Evolutionary conservation across 129 eudicot species (phyloP).

Genomic region (Erigeron canadensis): DNA sequence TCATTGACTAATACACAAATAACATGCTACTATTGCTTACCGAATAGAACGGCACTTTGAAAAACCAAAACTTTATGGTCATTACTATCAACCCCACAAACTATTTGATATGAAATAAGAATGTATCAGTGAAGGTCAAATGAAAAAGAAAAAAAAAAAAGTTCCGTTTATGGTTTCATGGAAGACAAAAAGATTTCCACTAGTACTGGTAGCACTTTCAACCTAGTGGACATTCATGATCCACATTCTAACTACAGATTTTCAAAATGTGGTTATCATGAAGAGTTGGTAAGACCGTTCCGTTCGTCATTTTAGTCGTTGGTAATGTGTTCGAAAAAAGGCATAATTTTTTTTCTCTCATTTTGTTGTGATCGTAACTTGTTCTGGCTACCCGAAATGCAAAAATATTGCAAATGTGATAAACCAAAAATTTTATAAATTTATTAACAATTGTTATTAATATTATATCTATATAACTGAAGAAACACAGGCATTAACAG

Average conservation of each 20-base stretch:
- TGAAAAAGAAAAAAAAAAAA: no score
- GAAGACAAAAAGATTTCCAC: not conserved
- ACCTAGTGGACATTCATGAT: slow-evolving; percentile 18
- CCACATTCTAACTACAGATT: slow-evolving; percentile 8
- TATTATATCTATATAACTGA: slow-evolving; percentile 10
- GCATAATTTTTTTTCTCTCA: not conserved
- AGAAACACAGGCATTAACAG: not conserved
- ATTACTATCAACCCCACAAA: not conserved
- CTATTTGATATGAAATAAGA: slow-evolving; percentile 1
- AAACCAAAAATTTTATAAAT: not conserved
- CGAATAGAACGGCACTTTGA: not conserved
- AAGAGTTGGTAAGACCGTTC: not conserved
- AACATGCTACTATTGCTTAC: slow-evolving; percentile 9
- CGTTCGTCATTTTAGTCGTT: not conserved
- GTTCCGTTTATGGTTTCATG: not conserved
- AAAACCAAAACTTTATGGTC: not conserved
- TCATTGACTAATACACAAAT: not conserved
- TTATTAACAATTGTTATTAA: not conserved
- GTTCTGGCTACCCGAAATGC: no score
- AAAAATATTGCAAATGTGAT: not conserved
- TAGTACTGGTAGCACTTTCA: not conserved
- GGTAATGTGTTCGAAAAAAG: not conserved
- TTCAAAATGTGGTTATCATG: not conserved
- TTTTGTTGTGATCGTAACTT: not conserved
- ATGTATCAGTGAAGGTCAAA: not conserved